Evolutionary conservation across 805 yeast species (phyloP), one percentile per base, ranked within the genome.

Genomic region (Jamesozyma rosinii): DNA sequence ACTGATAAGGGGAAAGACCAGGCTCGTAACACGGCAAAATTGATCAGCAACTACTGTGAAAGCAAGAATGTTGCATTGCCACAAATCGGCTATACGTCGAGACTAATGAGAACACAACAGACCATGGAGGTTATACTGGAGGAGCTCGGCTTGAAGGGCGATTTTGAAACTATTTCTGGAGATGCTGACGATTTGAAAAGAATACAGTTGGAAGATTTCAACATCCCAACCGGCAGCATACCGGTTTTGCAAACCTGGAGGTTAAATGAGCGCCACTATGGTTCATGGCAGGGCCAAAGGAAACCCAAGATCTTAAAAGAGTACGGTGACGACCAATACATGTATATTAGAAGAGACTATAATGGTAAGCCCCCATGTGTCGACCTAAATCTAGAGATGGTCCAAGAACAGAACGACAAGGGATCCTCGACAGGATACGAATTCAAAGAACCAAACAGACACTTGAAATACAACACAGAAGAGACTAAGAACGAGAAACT

Each of bases 221-320:
- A 3, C 18, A 13, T 15, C 27, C 14, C n/a, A 4, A 68, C 71
- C 48, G 67, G 67, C 54, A 66, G 74, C 21, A 26, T 19, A 15
- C 74, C 73, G 36, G 75, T 78, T 45, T 65, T 73, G 54, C 78
- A 84, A 65, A 71, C 81, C 4, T 83, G 90, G 90, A 74, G 90
- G 65, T 65, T 83, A 55, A 83, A 83, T 64, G 94, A 83, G 63
- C 75, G 94, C 64, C 94, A 83, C 66, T 83, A 83, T 66, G 94
- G 94, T 47, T 76, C 77, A 36, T 72, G 84, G 66, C 92, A 83
- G 66, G 94, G 94, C 40, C 74, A 76, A 57, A 75, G 81, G 50
- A 84, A 84, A 65, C 80, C 79, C 30, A 75, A 75, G 36, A 75
- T 85, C 26, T 65, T 83, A 54, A 67, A 71, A 50, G 66, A 75